These are phyloP conservation scores for Hygrocybe punicea DNA, from an alignment of 768 basidiomycete genomes.

Conservation along the genomic window DNA sequence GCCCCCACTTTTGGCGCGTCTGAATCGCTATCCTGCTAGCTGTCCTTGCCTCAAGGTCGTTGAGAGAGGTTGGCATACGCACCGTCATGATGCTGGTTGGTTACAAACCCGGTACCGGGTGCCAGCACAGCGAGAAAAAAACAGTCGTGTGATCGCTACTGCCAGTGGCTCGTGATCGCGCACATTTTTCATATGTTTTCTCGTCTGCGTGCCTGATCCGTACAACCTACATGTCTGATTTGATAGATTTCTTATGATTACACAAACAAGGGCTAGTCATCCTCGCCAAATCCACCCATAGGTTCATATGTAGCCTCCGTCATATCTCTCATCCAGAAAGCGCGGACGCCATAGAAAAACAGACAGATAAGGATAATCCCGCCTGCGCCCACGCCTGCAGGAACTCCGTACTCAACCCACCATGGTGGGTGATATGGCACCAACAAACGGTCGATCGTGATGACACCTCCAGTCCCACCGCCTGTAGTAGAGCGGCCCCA, in stretches of 20 bases:
- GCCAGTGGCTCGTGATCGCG: background rate
- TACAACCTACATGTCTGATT: background rate
- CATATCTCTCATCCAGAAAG: constrained; percentile 69
- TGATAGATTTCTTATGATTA: background rate
- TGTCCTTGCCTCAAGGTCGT: background rate
- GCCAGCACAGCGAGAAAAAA: no score
- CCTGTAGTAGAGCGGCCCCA: constrained; percentile 78
- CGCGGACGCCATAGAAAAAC: constrained; percentile 71
- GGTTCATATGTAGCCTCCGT: constrained; percentile 90
- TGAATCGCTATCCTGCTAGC: constrained; percentile 7
- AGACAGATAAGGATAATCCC: constrained; percentile 59
- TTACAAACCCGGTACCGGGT: no score
- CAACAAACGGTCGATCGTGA: constrained; percentile 81
- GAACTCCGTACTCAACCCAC: constrained; percentile 76
- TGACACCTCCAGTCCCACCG: constrained; percentile 77
- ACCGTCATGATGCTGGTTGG: background rate
- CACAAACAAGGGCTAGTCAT: constrained; percentile 41
- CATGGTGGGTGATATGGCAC: constrained; percentile 83
- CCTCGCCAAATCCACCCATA: constrained; percentile 69
- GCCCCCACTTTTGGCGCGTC: constrained; percentile 38
- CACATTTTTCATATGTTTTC: background rate
- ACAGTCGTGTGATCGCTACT: no score
- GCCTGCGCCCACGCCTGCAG: constrained; percentile 55
- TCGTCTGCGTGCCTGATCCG: background rate
- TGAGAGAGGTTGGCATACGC: background rate